These are phyloP conservation scores for Carpinus viminea DNA, from an alignment of 306 rosid genomes.

Conservation along the genomic window DNA sequence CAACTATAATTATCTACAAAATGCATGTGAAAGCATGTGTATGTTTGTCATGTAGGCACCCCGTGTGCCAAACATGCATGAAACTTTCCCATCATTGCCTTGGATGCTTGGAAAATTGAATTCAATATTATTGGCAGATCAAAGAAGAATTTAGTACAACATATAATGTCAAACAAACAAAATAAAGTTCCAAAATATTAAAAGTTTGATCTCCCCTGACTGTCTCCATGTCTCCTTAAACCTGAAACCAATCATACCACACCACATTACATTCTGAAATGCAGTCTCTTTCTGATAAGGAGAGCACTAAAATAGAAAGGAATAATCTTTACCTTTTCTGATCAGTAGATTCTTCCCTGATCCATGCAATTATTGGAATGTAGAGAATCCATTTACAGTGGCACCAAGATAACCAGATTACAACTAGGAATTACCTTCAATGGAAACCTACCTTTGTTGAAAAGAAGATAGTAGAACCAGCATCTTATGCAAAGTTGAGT, in stretches of 20 bases:
- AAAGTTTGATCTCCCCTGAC: neutral
- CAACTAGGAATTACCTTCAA: too few species aligned
- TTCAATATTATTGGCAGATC: slow-evolving; percentile 5
- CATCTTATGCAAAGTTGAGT: neutral
- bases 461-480: neutral
- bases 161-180: neutral
- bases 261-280: neutral
- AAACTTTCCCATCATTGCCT: neutral
- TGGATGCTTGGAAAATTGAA: neutral
- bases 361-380: neutral
- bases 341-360: neutral
- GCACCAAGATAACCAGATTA: neutral
- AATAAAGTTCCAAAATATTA: neutral
- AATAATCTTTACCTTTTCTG: neutral
- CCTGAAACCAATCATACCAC: slow-evolving; percentile 12
- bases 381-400: neutral
- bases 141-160: slow-evolving; percentile 1
- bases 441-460: neutral
- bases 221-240: neutral
- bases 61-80: neutral
- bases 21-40: slow-evolving; percentile 43
- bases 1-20: neutral
- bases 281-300: neutral
- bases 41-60: slow-evolving; percentile 3
- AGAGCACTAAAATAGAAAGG: neutral